Evolutionary conservation across 495 filamentous ascomycete species (phyloP), one percentile per base, ranked within the genome.

Genomic region (Neurospora sp.): DNA sequence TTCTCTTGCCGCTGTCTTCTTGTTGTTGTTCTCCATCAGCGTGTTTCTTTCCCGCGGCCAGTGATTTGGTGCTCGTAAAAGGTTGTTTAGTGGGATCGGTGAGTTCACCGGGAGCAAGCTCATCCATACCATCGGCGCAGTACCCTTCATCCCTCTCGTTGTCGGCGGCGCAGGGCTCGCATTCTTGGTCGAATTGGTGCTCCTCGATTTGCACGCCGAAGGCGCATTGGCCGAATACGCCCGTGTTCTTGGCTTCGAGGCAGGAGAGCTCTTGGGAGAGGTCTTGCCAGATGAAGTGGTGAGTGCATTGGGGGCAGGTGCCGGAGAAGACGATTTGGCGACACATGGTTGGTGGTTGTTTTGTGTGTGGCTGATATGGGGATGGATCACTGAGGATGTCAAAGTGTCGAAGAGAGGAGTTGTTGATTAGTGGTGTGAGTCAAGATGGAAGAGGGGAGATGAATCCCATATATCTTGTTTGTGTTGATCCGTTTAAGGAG

Each of bases 231-330:
- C 80, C 80, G 48, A 82, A 81, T 2, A 71, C 53, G 8, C 79
- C 80, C 12, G 74, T 74, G 76, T 82, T 82, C 70, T 82, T 82
- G 10, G 80, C 79, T 68, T 82, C 77, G 71, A 82, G 79, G 65
- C 80, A 82, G 39, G 74, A 78, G 31, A 82, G 76, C 72, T 81
- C 76, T 70, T 80, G 79, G 4, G 75, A 68, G 1, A 81, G 75
- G n/a, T 79, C 77, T 16, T 74, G 70, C 80, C 80, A 82, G 6
- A 73, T 72, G 70, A 78, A 80, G 38, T 4, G 40, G 0, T 73
- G 68, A 20, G 22, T 72, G 76, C 80, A 82, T 4, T 72, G 74
- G 20, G 78, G 75, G 75, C 80, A 82, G 10, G 71, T 76, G 20
- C 80, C 80, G n/a, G 35, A 70, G 73, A 82, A 82, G 40, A 76